Conservation (phyloP, 257 asterid genomes). For the Mentha longifolia region DNA sequence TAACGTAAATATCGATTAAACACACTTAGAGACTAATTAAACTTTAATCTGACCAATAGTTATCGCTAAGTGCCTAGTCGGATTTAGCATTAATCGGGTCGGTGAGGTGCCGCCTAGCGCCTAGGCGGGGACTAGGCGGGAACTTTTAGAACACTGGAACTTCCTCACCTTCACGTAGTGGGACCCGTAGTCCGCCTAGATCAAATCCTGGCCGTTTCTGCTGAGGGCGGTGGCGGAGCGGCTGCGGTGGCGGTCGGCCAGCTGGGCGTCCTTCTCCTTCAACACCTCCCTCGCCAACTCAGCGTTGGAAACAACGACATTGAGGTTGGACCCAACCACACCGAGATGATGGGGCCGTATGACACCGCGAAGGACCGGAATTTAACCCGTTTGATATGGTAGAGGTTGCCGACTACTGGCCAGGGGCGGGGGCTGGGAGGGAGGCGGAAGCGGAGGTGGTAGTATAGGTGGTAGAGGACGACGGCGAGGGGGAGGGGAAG, state of each 20-base stretch:
- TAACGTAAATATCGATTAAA: no score
- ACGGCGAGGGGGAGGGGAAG: background rate
- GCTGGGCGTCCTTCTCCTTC: slow-evolving; percentile 73
- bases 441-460: no score
- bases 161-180: slow-evolving; percentile 68
- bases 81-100: no score
- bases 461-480: background rate
- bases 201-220: slow-evolving; percentile 53
- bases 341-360: slow-evolving; percentile 25
- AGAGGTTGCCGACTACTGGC: slow-evolving; percentile 75
- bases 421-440: slow-evolving; percentile 76
- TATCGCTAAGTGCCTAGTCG: no score
- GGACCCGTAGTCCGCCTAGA: slow-evolving; percentile 45
- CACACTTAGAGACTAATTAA: no score
- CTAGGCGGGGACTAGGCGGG: no score
- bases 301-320: slow-evolving; percentile 59
- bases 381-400: slow-evolving; percentile 67
- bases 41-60: no score
- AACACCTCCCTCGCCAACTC: slow-evolving; percentile 67
- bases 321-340: slow-evolving; percentile 68
- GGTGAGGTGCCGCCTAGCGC: no score
- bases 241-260: slow-evolving; percentile 67
- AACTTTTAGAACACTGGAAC: no score
- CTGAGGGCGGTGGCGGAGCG: slow-evolving; percentile 50
- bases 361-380: slow-evolving; percentile 65